Evolutionary conservation across 2,329 filamentous ascomycete genomes (phyloP).

Genomic region (Xylaria digitata): DNA sequence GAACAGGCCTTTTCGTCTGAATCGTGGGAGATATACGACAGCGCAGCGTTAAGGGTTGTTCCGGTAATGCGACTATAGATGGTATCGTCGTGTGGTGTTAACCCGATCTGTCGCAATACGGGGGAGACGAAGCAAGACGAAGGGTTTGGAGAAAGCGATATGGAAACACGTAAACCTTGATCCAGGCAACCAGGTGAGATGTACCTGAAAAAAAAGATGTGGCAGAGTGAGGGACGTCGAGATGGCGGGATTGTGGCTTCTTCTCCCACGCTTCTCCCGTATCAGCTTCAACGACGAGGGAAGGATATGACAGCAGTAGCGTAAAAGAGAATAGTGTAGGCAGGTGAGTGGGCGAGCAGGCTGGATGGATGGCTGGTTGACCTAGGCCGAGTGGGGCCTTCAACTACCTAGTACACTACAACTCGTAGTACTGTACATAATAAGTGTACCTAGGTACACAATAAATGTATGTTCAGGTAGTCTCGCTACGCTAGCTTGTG

Average conservation of each 20-base stretch:
- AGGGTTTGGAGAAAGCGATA: slow-evolving; percentile 1
- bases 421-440: no score
- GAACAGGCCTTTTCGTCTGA: slow-evolving; percentile 24
- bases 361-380: slow-evolving; percentile 10
- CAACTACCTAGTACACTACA: background rate
- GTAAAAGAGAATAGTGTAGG: slow-evolving; percentile 7
- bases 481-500: no score
- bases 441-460: background rate
- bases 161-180: slow-evolving; percentile 13
- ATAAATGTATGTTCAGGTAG: no score
- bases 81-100: slow-evolving; percentile 10
- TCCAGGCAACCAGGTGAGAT: slow-evolving; percentile 14
- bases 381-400: slow-evolving; percentile 8
- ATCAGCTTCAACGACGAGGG: slow-evolving; percentile 23
- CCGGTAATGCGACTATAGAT: slow-evolving; percentile 25
- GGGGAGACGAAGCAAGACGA: slow-evolving; percentile 18
- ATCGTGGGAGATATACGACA: slow-evolving; percentile 11
- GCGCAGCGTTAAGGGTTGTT: slow-evolving; percentile 4
- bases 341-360: slow-evolving; percentile 27
- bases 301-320: slow-evolving; percentile 8
- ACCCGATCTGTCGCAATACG: slow-evolving; percentile 27
- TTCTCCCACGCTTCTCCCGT: slow-evolving; percentile 22
- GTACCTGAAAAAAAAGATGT: slow-evolving; percentile 29
- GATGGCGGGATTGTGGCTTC: slow-evolving; percentile 31
- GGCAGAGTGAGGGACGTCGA: slow-evolving; percentile 30